A percentile compares a stretch with the other conserved stretches of the same genome.
These are phyloP conservation scores for Discostella stelligeroides DNA, from an alignment of 108 stramenopile species.

Conservation along the genomic window DNA sequence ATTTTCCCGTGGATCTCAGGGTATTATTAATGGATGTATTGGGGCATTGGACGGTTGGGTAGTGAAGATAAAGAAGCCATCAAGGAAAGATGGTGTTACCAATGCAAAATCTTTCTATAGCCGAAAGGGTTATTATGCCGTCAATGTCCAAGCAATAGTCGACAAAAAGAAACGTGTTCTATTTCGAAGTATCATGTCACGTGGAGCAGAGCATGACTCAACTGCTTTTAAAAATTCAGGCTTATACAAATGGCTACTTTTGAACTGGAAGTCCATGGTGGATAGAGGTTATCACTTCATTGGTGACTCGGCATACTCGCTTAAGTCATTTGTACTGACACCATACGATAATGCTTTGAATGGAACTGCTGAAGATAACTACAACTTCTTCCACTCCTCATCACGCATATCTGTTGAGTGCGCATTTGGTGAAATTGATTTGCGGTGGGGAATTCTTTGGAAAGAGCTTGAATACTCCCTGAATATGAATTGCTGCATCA, in stretches of 20 bases:
- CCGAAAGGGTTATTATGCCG: conserved; percentile 40
- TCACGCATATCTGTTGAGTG: no score
- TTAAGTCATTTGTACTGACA: conserved; percentile 17
- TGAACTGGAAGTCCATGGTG: neutral
- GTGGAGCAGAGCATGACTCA: conserved; percentile 22
- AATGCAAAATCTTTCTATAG: conserved; percentile 34
- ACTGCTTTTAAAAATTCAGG: conserved; percentile 19
- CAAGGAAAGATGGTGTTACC: conserved; percentile 1
- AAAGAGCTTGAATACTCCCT: no score
- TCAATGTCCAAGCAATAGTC: conserved; percentile 37
- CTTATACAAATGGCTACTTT: conserved; percentile 10
- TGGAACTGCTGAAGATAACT: conserved; percentile 15
- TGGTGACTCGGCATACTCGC: conserved; percentile 35
- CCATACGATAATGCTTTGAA: conserved; percentile 27
- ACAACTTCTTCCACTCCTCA: no score
- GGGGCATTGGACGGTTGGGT: conserved; percentile 37
- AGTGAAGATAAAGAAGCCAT: conserved; percentile 7
- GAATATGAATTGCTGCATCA: no score
- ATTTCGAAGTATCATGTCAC: no score
- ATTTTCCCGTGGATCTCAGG: neutral
- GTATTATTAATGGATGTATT: conserved; percentile 13
- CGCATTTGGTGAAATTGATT: no score
- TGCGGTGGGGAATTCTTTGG: no score
- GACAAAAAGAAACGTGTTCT: conserved; percentile 22
- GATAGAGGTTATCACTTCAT: conserved; percentile 15